Conservation (phyloP, 805 yeast genomes). For the Danielia reshetovae region DNA sequence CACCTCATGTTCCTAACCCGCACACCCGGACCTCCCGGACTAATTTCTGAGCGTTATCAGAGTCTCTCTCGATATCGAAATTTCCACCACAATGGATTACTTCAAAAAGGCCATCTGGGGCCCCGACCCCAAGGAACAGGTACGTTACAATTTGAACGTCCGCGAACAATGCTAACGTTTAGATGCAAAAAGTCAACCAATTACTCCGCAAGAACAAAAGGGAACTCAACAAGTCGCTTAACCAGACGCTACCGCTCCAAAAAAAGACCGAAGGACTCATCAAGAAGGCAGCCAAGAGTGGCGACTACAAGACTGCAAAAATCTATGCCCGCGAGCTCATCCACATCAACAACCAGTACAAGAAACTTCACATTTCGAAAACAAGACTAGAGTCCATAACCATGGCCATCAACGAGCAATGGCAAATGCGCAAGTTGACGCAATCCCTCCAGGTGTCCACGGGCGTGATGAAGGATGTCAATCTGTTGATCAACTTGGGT, state of each 20-base stretch:
- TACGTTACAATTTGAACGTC: slow-evolving; percentile 22
- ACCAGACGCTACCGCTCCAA: slow-evolving; percentile 54
- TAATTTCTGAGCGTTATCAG: neutral
- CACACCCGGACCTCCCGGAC: neutral
- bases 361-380: slow-evolving; percentile 70
- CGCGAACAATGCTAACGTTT: too few relatives aligned
- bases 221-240: slow-evolving; percentile 75
- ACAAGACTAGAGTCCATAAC: slow-evolving; percentile 83
- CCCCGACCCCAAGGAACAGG: slow-evolving; percentile 91
- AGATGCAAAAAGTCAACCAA: slow-evolving; percentile 71
- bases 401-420: slow-evolving; percentile 89
- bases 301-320: slow-evolving; percentile 71
- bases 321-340: slow-evolving; percentile 80
- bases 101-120: slow-evolving; percentile 90
- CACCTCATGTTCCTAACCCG: too few relatives aligned
- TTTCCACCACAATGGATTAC: slow-evolving; percentile 57
- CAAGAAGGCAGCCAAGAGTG: slow-evolving; percentile 68
- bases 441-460: slow-evolving; percentile 78
- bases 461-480: slow-evolving; percentile 83
- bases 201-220: slow-evolving; percentile 81
- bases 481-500: slow-evolving; percentile 71
- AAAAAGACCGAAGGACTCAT: slow-evolving; percentile 76
- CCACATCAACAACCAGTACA: slow-evolving; percentile 67
- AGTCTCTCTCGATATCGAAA: too few relatives aligned
- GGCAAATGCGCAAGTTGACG: slow-evolving; percentile 77